Base-by-base conservation (phyloP, 768 basidiomycete genomes). In the Austroboletus festivus region DNA sequence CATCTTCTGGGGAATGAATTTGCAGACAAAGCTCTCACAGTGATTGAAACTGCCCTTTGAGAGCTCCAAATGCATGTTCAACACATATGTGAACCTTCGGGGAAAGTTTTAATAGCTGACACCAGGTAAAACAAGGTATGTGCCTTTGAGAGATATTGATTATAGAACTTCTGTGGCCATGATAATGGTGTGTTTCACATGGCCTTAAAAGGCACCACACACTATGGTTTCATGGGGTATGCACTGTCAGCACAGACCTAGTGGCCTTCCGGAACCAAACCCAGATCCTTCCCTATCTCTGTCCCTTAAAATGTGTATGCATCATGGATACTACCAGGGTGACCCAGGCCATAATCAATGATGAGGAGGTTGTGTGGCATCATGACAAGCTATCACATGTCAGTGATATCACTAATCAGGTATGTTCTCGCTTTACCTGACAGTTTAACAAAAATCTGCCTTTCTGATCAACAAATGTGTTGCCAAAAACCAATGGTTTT, bases 181-280 rank as follows among this genome's bases (percentile, higher is more conserved):
- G 37, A 22, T 9, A 44, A 22, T 10, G 6, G 1, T 10, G 1
- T n/a, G 3, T n/a, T 38, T 28, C 26, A 19, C 8, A 18, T 10
- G n/a, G 18, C 15, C n/a, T 47, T 47, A 16, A 48, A 42, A 4
- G 20, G 30, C 9, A 46, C 26, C 8, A 38, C 19, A 30, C 45
- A 46, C 45, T 37, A 46, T 1, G 18, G 54, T 24, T 57, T 26
- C 9, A 19, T 5, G 0, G 31, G 4, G 10, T 51, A 51, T 28
- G 39, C 44, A 34, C 38, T 40, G 31, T 46, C 39, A 8, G 44
- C 44, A 38, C 50, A 51, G 9, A 46, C 35, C 44, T 39, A 51
- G 16, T 51, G 38, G 1, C 13, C 19, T 2, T 26, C 42, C 4
- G 33, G 33, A 7, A 44, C 10, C 3, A n/a, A 9, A n/a, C 12